phyloP scores from a whole-genome alignment of 306 rosid genomes.

The Medicago arabica region DNA sequence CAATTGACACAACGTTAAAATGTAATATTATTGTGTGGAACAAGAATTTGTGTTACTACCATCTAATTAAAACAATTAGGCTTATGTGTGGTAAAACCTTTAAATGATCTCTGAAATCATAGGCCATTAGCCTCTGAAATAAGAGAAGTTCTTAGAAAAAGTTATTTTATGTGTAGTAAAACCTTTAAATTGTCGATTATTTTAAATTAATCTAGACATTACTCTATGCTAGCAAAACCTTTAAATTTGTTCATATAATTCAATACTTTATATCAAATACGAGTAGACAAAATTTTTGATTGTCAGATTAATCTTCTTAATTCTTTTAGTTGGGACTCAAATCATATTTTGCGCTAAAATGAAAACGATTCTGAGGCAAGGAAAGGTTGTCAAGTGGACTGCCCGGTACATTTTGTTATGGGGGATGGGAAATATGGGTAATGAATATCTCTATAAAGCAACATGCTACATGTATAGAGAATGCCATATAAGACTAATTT shows the following conservation, averaged over 20 bases:
- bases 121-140: background rate
- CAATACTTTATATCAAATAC: background rate
- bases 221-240: background rate
- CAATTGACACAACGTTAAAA: background rate
- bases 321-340: background rate
- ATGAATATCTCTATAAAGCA: slow-evolving; percentile 17
- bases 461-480: slow-evolving; percentile 21
- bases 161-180: background rate
- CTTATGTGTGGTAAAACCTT: background rate
- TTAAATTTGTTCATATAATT: background rate
- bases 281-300: background rate
- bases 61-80: background rate
- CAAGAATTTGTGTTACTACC: background rate
- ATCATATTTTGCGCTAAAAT: background rate
- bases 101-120: background rate
- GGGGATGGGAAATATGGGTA: slow-evolving; percentile 1
- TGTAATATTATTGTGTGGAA: background rate
- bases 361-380: background rate
- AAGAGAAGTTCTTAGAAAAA: too few relatives aligned
- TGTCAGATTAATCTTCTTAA: background rate
- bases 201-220: background rate
- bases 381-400: slow-evolving; percentile 31
- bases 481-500: slow-evolving; percentile 28
- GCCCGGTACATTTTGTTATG: background rate
- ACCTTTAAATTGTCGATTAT: background rate